Evolutionary conservation across 495 filamentous ascomycete genomes (phyloP), one percentile per base, ranked within the genome.

Genomic region (Hypoxylon subgilvum): DNA sequence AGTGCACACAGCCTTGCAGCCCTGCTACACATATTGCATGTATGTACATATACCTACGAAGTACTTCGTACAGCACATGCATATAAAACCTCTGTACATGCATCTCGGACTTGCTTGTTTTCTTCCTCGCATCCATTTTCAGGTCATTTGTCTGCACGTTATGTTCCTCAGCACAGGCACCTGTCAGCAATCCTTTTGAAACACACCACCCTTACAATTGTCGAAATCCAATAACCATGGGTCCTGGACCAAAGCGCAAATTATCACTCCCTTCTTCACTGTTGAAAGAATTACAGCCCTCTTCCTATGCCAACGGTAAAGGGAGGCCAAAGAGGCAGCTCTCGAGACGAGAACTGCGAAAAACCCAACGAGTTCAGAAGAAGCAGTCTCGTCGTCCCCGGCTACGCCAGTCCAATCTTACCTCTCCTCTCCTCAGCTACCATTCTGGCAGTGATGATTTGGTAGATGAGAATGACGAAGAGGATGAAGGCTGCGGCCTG

Each of bases 291-390:
- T 40, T 73, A n/a, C 57, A 54, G 21, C 25, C 58, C 12, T 41
- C 38, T 13, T 58, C 44, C 28, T 38, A 35, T 31, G 8, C 14
- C 21, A 50, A 48, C 34, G 57, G 52, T 22, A 54, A 52, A 43
- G 59, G 55, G 1, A 41, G 47, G 12, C 39, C 52, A 6, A 63
- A 51, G 18, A 53, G 57, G 32, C 64, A 64, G n/a, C 46, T 61
- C 14, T 76, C 73, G 0, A 72, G 81, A 48, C 81, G 78, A 64
- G 77, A 82, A 5, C 77, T 69, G 7, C 73, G 81, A 2, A 83
- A 80, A 58, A 72, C 72, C n/a, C 73, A 77, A 39, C 71, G 81
- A 4, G 60, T 68, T 17, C 69, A 80, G 19, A 77, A 73, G 52
- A 75, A 66, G 66, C 63, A 66, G 28, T 51, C 46, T 53, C 57